These are phyloP conservation scores for Aspergillus ochraceus DNA, from an alignment of 2,329 filamentous ascomycete species.

Conservation along the genomic window DNA sequence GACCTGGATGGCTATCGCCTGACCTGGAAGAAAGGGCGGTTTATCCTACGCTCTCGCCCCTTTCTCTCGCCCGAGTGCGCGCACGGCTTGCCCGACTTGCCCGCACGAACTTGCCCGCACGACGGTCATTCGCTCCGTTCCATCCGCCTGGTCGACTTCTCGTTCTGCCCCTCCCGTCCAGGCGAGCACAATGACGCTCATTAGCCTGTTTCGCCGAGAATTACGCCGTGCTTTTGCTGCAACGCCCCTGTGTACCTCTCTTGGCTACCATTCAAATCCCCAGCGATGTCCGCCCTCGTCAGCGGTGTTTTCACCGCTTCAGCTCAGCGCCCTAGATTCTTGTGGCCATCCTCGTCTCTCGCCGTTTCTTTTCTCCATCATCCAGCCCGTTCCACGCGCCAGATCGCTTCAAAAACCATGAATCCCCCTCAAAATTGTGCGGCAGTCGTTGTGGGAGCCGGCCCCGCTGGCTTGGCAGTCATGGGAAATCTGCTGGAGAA, in stretches of 20 bases:
- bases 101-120: not conserved
- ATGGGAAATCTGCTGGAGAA: slow-evolving; percentile 63
- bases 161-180: slow-evolving; percentile 5
- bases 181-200: slow-evolving; percentile 6
- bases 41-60: slow-evolving; percentile 3
- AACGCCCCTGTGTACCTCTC: not conserved
- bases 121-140: slow-evolving; percentile 6
- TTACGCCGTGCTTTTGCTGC: slow-evolving; percentile 12
- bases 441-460: slow-evolving; percentile 60
- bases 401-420: slow-evolving; percentile 19
- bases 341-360: not conserved
- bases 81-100: not conserved
- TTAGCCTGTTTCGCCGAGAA: slow-evolving; percentile 18
- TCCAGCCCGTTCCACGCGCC: not conserved
- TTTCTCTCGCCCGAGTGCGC: not conserved
- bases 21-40: not conserved
- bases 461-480: slow-evolving; percentile 60
- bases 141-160: not conserved
- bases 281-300: not conserved
- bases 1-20: not conserved
- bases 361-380: not conserved
- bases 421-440: slow-evolving; percentile 41
- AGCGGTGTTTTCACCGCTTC: not conserved
- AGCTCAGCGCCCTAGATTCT: not conserved
- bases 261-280: slow-evolving; percentile 10